Evolutionary conservation across 2,329 filamentous ascomycete genomes (phyloP).

Genomic region (Stagonosporopsis tanaceti): DNA sequence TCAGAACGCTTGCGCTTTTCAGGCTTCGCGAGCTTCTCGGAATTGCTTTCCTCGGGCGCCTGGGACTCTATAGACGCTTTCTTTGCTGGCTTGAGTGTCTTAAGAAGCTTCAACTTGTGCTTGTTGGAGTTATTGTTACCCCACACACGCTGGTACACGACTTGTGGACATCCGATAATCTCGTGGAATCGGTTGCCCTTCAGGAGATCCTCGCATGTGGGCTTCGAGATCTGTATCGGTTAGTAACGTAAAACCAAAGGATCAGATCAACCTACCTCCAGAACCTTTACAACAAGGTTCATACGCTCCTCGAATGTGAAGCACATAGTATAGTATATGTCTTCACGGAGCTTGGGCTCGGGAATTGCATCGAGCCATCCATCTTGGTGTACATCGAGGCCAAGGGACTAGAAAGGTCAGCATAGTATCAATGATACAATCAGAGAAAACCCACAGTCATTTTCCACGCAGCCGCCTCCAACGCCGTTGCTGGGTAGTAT

Average conservation of each 20-base stretch:
- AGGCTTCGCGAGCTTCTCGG: background rate
- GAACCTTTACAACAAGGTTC: background rate
- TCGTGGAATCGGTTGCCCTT: conserved; percentile 1
- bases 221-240: background rate
- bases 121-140: background rate
- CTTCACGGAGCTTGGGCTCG: background rate
- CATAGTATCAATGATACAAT: background rate
- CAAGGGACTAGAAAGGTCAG: background rate
- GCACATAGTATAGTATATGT: background rate
- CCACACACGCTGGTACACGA: background rate
- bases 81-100: background rate
- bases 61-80: background rate
- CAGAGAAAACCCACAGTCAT: background rate
- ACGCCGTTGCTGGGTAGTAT: background rate
- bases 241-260: background rate
- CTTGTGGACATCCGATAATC: background rate
- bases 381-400: background rate
- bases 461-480: background rate
- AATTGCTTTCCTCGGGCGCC: background rate
- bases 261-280: background rate
- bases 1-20: background rate
- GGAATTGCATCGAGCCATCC: background rate
- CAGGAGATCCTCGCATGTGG: background rate
- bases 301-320: conserved; percentile 7
- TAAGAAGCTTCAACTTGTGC: background rate